Base-by-base conservation (phyloP, 164 flowering plant species). In the Stephania cephalantha region DNA sequence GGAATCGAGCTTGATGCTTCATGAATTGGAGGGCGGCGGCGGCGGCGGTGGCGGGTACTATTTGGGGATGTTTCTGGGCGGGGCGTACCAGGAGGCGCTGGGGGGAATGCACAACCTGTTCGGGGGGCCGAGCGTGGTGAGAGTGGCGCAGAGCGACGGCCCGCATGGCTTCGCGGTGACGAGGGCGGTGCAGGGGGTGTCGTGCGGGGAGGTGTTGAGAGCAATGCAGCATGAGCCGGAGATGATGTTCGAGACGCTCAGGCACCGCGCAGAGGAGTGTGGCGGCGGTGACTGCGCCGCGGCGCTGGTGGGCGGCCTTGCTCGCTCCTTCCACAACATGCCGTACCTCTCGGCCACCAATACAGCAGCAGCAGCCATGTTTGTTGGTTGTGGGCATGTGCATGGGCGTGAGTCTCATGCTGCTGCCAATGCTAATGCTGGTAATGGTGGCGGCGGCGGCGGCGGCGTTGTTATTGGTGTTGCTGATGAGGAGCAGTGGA, bases 21-120 rank as follows among this genome's bases (percentile, higher is more conserved):
- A 96, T 78, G 98, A 93, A 67, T 67, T 90, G 22, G 22, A 61
- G n/a, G 84, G 75, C 1, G 82, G 80, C 8, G 7, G 25, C 12
- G 20, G 45, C 17, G 83, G 84, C 12, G 73, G 61, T 30, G 64
- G 46, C 20, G 78, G 83, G 17, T 96, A 96, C 80, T 94, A 87
- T 76, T 63, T 93, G 88, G 99, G 99, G 71, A 90, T 95, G 99
- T 95, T 95, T 79, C 82, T 96, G 79, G 99, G 99, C 71, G 99
- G 99, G 82, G 99, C 99, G 79, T 96, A 96, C 81, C 88, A 96
- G 93, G 99, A 96, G 95, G 98, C 99, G 72, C 92, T 96, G 31
- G 99, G 99, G 6, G 98, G 99, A 7, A 65, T 92, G 46, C 99
- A 96, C 90, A 96, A 96, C 85, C 85, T 96, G 75, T 94, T 96